Conservation (phyloP, 192 early-diverging fungal species). For the Entophlyctis helioformis region DNA sequence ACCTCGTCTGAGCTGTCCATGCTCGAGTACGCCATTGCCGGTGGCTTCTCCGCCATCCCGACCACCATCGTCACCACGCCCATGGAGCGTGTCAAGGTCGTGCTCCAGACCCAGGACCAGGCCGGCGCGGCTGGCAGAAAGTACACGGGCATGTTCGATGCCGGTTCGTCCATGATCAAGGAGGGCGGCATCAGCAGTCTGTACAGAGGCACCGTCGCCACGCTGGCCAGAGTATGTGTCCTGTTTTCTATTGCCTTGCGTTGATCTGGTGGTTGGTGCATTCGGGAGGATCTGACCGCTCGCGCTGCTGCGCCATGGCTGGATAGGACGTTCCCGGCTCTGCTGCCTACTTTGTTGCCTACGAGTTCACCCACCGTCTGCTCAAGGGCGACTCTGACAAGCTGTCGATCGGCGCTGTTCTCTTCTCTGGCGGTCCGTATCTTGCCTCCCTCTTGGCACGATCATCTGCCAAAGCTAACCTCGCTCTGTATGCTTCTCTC, state of each 20-base stretch:
- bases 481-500: background rate
- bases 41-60: constrained; percentile 91
- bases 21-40: constrained; percentile 75
- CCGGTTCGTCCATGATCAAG: constrained; percentile 64
- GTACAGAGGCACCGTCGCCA: constrained; percentile 91
- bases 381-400: constrained; percentile 47
- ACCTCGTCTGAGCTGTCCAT: constrained; percentile 62
- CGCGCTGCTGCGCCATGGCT: no score
- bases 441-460: background rate
- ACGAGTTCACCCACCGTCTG: constrained; percentile 56
- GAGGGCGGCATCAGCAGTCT: constrained; percentile 79
- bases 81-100: constrained; percentile 91
- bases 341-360: constrained; percentile 91
- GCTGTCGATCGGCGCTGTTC: constrained; percentile 65
- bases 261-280: no score
- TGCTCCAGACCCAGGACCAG: constrained; percentile 75
- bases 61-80: constrained; percentile 91
- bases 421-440: constrained; percentile 84
- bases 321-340: constrained; percentile 92
- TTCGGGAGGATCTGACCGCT: no score
- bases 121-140: constrained; percentile 42
- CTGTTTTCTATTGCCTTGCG: no score
- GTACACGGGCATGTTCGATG: constrained; percentile 91
- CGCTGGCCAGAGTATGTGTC: constrained; percentile 78
- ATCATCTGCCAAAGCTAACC: no score